Conservation (phyloP, 768 basidiomycete species). For the Lactarius tabidus region DNA sequence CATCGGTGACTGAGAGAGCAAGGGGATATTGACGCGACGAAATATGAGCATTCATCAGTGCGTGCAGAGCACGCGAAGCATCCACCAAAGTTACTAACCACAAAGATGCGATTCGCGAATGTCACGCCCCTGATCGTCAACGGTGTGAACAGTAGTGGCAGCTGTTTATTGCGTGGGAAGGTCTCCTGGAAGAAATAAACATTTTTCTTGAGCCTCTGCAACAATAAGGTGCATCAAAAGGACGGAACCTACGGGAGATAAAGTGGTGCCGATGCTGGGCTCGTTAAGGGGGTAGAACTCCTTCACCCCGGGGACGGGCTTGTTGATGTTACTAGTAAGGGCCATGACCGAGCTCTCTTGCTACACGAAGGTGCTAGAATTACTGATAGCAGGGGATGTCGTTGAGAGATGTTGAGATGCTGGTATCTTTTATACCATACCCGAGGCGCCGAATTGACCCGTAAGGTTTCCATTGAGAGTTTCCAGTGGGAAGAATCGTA, state of each 20-base stretch:
- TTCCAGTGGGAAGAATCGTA: too few species aligned
- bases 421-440: not conserved
- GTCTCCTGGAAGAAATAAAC: slow-evolving; percentile 28
- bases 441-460: too few species aligned
- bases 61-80: not conserved
- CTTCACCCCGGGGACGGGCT: slow-evolving; percentile 43
- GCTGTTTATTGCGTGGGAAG: slow-evolving; percentile 45
- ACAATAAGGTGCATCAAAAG: not conserved
- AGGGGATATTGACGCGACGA: not conserved
- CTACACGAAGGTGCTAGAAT: not conserved
- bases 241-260: slow-evolving; percentile 31
- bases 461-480: too few species aligned
- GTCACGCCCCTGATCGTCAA: slow-evolving; percentile 53
- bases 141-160: slow-evolving; percentile 62
- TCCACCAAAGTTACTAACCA: slow-evolving; percentile 37
- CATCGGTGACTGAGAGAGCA: slow-evolving; percentile 58
- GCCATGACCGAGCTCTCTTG: not conserved
- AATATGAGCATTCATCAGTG: not conserved
- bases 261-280: slow-evolving; percentile 48
- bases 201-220: not conserved
- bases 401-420: not conserved
- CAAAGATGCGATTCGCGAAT: slow-evolving; percentile 76
- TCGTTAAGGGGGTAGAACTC: slow-evolving; percentile 60
- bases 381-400: not conserved
- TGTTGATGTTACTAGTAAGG: slow-evolving; percentile 41